Evolutionary conservation across 768 basidiomycete species (phyloP).

Genomic region (Mycena rosella): DNA sequence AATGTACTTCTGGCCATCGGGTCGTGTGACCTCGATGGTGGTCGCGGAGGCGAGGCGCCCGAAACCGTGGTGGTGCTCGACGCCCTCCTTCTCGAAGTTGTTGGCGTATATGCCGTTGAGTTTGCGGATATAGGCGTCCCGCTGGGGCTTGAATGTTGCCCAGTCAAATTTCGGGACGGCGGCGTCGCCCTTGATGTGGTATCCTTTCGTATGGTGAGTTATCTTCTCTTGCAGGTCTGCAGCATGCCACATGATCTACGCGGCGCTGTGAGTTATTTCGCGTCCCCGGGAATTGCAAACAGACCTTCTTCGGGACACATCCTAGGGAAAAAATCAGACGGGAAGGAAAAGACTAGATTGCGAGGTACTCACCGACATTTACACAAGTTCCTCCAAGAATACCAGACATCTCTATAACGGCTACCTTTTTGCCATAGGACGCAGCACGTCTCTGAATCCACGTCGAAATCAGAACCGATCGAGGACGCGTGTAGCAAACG

Average conservation of each 20-base stretch:
- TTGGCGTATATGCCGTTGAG: slow-evolving; percentile 93
- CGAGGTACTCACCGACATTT: slow-evolving; percentile 85
- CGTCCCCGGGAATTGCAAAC: slow-evolving; percentile 24
- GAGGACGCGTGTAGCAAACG: slow-evolving; percentile 6
- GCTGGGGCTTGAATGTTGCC: slow-evolving; percentile 91
- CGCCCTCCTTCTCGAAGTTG: slow-evolving; percentile 89
- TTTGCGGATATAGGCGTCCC: slow-evolving; percentile 93
- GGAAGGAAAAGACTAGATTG: neutral
- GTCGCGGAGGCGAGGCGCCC: slow-evolving; percentile 79
- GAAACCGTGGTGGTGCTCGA: slow-evolving; percentile 87
- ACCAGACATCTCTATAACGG: slow-evolving; percentile 83
- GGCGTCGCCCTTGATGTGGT: slow-evolving; percentile 74
- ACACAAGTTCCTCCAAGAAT: slow-evolving; percentile 96
- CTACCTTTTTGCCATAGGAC: slow-evolving; percentile 92
- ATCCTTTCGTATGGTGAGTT: slow-evolving; percentile 77
- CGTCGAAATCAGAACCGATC: slow-evolving; percentile 8
- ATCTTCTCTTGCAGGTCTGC: slow-evolving; percentile 91
- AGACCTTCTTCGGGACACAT: slow-evolving; percentile 97
- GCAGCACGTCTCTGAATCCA: slow-evolving; percentile 85
- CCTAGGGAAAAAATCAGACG: slow-evolving; percentile 57
- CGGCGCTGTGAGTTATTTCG: neutral
- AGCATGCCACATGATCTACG: slow-evolving; percentile 97
- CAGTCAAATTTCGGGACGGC: slow-evolving; percentile 81
- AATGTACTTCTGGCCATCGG: slow-evolving; percentile 77
- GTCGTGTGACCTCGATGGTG: slow-evolving; percentile 78